Evolutionary conservation across 768 basidiomycete species (phyloP), one percentile per base, ranked within the genome.

Genomic region (Pulveroboletus sp.): DNA sequence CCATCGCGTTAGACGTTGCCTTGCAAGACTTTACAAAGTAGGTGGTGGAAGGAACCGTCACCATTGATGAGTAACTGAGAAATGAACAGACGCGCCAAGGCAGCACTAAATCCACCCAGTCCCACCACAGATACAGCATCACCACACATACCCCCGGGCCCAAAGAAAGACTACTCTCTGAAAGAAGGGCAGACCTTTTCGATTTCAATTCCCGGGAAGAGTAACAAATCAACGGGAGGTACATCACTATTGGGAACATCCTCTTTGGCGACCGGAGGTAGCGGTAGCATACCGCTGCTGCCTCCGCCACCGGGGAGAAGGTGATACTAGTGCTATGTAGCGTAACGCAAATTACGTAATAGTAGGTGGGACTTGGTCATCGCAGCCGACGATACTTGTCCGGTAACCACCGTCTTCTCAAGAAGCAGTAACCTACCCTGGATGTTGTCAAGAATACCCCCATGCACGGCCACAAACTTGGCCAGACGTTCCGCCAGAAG

Each of bases 141-240:
- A n/a, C 82, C 88, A 9, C 79, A 85, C 56, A 57, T 87, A 48
- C 85, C 91, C 12, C 53, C 76, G 9, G 90, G 86, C 10, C 89
- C 91, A 2, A 93, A 92, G 75, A 90, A 91, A 68, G 93, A 97
- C 58, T 96, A 93, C 68, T 88, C 87, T 32, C 71, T 97, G 58
- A 96, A 95, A 67, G 91, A 93, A 58, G 93, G 93, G 9, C 90
- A 97, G 65, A 96, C 93, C 0, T 94, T 97, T 67, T 85, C 86
- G 5, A 95, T 97, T 56, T 73, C 81, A 29, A 90, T 96, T 51
- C 94, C 93, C 7, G 92, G 93, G n/a, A 81, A 85, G 45, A 71
- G 67, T 47, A 77, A 77, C 64, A 51, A 69, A 16, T 54, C 68
- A n/a, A n/a, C n/a, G 6, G 69, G 62, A 35, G 57, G 67, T 29